Base-by-base conservation (phyloP, 2,329 filamentous ascomycete species). In the Penicillium oxalicum region DNA sequence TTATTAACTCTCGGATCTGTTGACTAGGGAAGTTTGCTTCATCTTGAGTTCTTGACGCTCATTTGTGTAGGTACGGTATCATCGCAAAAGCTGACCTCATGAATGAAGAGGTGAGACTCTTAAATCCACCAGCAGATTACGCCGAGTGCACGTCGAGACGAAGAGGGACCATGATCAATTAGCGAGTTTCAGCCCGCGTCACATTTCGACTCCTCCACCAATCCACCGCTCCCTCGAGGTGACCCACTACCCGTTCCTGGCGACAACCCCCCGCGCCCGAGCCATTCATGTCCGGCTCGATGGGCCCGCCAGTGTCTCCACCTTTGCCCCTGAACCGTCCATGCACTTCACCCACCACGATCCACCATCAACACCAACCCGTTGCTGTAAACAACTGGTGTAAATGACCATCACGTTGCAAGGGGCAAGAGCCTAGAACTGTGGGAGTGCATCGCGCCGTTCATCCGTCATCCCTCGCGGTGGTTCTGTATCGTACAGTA, bases 261-360 rank as follows among this genome's bases (percentile, higher is more conserved):
- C 42, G 35, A 25, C 33, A 25, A n/a, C 18, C 33, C 40, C 40
- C 24, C 32, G 42, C 12, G 35, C 38, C 2, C 37, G 33, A n/a
- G 36, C 57, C 50, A 56, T 38, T 56, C 41, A 36, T 25, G 34
- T 24, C 39, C 18, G 18, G 37, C 26, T 18, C 49, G 24, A 35
- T 34, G 46, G 48, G 49, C 48, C 40, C 50, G 50, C 11, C 25
- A 35, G 36, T 1, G 13, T 36, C 50, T 43, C 58, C 58, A 59
- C 55, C 55, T 32, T 54, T 60, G 58, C 58, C 56, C 58, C 58
- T 60, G 58, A 60, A 51, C 44, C 52, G 46, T 36, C 43, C 43
- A 28, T 39, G 43, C 26, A 46, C 55, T 57, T 32, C 29, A 32
- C 29, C 29, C 7, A 6, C 11, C 29, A 32, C 29, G 8, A 32